phyloP scores from a whole-genome alignment of 352 stramenopile genomes.

The Phytophthora sansomeana region DNA sequence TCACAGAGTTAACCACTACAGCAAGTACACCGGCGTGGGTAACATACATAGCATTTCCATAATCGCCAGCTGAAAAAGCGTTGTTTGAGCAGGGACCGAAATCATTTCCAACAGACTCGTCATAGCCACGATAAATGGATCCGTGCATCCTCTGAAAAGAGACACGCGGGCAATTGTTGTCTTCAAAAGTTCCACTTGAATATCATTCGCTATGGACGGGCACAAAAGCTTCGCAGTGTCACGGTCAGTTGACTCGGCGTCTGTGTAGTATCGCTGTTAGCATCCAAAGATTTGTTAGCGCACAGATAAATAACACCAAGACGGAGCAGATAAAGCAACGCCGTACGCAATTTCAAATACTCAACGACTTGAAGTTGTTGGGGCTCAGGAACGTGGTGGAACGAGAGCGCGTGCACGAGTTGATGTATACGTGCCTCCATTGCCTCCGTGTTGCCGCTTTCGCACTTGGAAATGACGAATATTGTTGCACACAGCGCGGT shows the following conservation, averaged over 20 bases:
- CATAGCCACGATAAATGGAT: conserved; percentile 66
- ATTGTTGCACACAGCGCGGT: conserved; percentile 72
- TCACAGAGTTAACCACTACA: conserved; percentile 61
- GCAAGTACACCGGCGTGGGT: conserved; percentile 71
- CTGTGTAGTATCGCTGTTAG: conserved; percentile 65
- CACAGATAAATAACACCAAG: neutral
- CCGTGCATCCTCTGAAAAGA: conserved; percentile 65
- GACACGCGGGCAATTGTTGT: conserved; percentile 57
- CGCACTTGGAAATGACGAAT: conserved; percentile 83
- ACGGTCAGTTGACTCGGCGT: conserved; percentile 71
- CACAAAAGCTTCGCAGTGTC: conserved; percentile 77
- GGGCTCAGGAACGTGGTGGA: conserved; percentile 62
- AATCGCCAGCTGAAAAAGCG: conserved; percentile 65
- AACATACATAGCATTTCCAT: conserved; percentile 79
- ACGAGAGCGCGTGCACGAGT: conserved; percentile 70
- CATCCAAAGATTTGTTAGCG: neutral
- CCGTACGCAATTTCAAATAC: conserved; percentile 59
- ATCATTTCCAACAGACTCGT: conserved; percentile 73
- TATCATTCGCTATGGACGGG: conserved; percentile 75
- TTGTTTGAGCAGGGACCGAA: conserved; percentile 62
- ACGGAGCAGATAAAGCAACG: neutral
- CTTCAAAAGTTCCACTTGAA: conserved; percentile 76
- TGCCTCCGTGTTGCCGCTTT: conserved; percentile 64
- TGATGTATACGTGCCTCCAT: conserved; percentile 75
- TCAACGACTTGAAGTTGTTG: conserved; percentile 70